Evolutionary conservation across 345 rosid genomes (phyloP).

Genomic region (Cardiospermum halicacabum): DNA sequence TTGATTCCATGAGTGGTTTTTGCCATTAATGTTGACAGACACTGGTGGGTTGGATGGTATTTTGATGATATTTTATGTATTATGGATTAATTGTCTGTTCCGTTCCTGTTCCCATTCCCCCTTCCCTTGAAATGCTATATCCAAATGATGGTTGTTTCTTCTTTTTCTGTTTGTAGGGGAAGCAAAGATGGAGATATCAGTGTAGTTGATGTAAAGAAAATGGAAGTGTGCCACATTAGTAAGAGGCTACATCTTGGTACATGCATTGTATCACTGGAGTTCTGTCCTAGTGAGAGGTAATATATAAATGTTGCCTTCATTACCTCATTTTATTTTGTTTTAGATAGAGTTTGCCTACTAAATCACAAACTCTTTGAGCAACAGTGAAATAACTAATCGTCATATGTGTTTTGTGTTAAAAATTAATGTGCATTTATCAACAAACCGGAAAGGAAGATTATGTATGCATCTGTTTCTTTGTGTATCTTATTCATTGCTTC

Average conservation of each 20-base stretch:
- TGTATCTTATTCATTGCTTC: too few species aligned
- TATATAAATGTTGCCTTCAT: neutral
- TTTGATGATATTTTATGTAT: slow-evolving; percentile 6
- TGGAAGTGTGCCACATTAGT: slow-evolving; percentile 86
- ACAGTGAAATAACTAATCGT: neutral
- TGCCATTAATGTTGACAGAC: neutral
- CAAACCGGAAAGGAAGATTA: too few species aligned
- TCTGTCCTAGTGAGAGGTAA: slow-evolving; percentile 84
- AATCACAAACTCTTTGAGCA: neutral
- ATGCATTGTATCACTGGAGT: slow-evolving; percentile 59
- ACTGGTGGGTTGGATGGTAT: neutral
- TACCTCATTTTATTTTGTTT: neutral
- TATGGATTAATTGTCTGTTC: neutral
- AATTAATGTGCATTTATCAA: neutral
- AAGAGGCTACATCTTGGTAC: slow-evolving; percentile 87
- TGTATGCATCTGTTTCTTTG: too few species aligned
- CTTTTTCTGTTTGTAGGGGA: slow-evolving; percentile 43
- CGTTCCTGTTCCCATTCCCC: neutral
- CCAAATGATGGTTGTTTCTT: neutral
- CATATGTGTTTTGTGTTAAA: neutral
- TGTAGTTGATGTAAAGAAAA: slow-evolving; percentile 80
- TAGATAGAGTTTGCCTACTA: neutral
- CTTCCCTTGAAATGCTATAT: neutral
- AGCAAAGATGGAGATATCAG: slow-evolving; percentile 89
- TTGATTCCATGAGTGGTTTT: neutral